A percentile compares a stretch with the other conserved stretches of the same genome.
Evolutionary conservation across 306 rosid genomes (phyloP).

Genomic region (Casuarina equisetifolia): DNA sequence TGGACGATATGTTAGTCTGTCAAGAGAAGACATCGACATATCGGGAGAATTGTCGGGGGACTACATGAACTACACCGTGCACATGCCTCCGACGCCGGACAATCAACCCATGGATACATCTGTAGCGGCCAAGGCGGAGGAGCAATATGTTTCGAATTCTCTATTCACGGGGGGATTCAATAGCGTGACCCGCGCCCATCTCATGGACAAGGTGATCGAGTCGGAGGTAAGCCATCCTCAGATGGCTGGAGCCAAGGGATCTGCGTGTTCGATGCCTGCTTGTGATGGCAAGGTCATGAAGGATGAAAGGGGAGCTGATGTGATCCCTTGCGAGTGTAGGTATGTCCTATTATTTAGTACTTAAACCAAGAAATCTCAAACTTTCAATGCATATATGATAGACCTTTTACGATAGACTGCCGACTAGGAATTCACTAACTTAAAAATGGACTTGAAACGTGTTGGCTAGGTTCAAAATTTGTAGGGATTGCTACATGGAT

Average conservation of each 20-base stretch:
- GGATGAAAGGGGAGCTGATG: conserved; percentile 82
- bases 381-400: background rate
- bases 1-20: conserved; percentile 71
- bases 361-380: background rate
- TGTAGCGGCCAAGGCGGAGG: conserved; percentile 80
- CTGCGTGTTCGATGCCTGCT: conserved; percentile 63
- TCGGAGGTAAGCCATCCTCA: conserved; percentile 88
- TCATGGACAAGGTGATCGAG: conserved; percentile 92
- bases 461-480: conserved; percentile 71
- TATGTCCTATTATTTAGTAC: conserved; percentile 13
- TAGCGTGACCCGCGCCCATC: conserved; percentile 81
- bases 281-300: conserved; percentile 90
- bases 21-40: conserved; percentile 88
- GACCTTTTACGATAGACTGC: background rate
- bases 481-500: conserved; percentile 83
- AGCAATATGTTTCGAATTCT: conserved; percentile 84
- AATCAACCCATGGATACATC: conserved; percentile 80
- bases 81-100: conserved; percentile 87
- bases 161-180: conserved; percentile 88
- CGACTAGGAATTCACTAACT: background rate
- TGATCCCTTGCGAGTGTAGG: conserved; percentile 93
- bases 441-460: background rate
- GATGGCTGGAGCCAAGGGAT: conserved; percentile 94
- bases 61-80: conserved; percentile 85
- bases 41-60: conserved; percentile 69